phyloP scores from a whole-genome alignment of 768 basidiomycete species.

The Boletellus emodensis region DNA sequence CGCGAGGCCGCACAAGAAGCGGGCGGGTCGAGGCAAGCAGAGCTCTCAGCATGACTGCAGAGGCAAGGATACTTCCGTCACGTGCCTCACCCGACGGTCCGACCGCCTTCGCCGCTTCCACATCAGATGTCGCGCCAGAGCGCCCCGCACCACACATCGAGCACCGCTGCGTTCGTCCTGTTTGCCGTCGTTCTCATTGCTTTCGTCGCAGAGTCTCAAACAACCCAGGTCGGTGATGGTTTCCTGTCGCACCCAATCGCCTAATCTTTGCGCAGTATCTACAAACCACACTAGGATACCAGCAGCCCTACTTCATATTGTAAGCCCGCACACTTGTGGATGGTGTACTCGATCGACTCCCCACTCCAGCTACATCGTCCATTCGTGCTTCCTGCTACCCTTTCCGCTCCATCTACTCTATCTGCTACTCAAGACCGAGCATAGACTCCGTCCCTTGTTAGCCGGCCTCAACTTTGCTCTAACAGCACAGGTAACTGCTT shows the following conservation, averaged over 20 bases:
- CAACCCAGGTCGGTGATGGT: slow-evolving; percentile 57
- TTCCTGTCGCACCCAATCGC: background rate
- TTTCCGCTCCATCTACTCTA: slow-evolving; percentile 80
- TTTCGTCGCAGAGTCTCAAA: slow-evolving; percentile 74
- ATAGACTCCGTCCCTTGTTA: slow-evolving; percentile 47
- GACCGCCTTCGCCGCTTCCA: too few relatives aligned
- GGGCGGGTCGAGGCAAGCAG: slow-evolving; percentile 61
- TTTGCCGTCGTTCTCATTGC: slow-evolving; percentile 61
- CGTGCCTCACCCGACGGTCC: slow-evolving; percentile 1
- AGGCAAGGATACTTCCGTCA: background rate
- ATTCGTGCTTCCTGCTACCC: slow-evolving; percentile 72
- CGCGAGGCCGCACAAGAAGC: slow-evolving; percentile 51
- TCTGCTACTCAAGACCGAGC: slow-evolving; percentile 48
- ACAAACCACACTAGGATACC: slow-evolving; percentile 69
- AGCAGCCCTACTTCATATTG: slow-evolving; percentile 90
- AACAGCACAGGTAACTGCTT: slow-evolving; percentile 25
- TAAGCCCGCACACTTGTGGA: slow-evolving; percentile 34
- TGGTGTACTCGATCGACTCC: background rate
- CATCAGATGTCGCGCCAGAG: slow-evolving; percentile 7
- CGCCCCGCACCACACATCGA: slow-evolving; percentile 14
- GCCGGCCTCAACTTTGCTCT: slow-evolving; percentile 50
- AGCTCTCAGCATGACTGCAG: slow-evolving; percentile 53
- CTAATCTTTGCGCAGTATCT: slow-evolving; percentile 55
- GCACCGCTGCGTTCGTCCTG: slow-evolving; percentile 46
- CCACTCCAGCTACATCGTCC: slow-evolving; percentile 71